Evolutionary conservation across 2,329 filamentous ascomycete genomes (phyloP).

Genomic region (Penicillium sclerotiorum): DNA sequence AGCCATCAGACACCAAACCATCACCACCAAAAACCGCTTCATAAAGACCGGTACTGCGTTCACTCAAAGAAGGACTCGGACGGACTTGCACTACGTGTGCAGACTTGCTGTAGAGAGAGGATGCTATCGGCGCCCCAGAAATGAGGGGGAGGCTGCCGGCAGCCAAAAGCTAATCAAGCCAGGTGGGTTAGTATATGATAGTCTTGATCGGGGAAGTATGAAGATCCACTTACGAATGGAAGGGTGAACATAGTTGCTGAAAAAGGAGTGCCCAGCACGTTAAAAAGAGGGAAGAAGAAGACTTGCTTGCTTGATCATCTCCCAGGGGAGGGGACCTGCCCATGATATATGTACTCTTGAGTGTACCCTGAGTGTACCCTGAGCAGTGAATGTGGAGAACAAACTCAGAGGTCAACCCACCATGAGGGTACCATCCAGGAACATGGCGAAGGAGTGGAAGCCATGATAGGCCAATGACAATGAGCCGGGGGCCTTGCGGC

Average conservation of each 20-base stretch:
- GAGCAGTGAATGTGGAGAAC: no score
- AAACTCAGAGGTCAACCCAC: constrained; percentile 5
- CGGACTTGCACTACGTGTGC: constrained; percentile 13
- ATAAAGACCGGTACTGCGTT: constrained; percentile 18
- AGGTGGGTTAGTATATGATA: constrained; percentile 2
- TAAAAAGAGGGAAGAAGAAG: constrained; percentile 17
- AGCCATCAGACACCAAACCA: constrained; percentile 26
- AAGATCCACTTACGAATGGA: constrained; percentile 11
- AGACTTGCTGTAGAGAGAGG: constrained; percentile 24
- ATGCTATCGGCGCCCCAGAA: constrained; percentile 28
- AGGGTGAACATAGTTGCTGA: constrained; percentile 21
- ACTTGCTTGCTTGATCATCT: constrained; percentile 16
- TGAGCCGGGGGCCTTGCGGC: constrained; percentile 13
- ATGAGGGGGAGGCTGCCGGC: constrained; percentile 36
- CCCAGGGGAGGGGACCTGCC: neutral
- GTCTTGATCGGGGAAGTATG: neutral
- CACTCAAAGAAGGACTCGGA: constrained; percentile 22
- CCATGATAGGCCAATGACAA: constrained; percentile 8
- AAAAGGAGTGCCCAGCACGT: constrained; percentile 24
- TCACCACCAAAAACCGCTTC: constrained; percentile 23
- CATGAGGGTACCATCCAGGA: constrained; percentile 1
- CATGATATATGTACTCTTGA: constrained; percentile 16
- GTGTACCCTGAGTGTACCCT: no score
- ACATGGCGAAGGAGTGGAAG: constrained; percentile 5
- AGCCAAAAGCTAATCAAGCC: constrained; percentile 25